Base-by-base conservation (phyloP, 495 filamentous ascomycete species). In the Emericellopsis terricola region DNA sequence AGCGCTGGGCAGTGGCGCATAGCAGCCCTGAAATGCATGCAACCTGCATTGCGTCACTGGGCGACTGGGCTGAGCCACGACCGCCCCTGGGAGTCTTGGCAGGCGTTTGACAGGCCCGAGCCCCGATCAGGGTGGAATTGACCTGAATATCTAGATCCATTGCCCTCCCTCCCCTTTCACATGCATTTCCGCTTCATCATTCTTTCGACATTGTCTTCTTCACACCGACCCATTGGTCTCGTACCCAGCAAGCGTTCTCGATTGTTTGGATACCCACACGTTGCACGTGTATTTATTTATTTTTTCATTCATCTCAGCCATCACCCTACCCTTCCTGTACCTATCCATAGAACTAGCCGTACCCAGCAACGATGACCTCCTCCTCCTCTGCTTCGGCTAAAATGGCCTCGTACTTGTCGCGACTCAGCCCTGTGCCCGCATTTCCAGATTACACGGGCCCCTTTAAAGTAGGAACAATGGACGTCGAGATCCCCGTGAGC, bases 401-500 rank as follows among this genome's bases (percentile, higher is more conserved):
- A 37, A 47, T 53, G 42, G 38, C 45, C 14, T 40, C 46, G 31
- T 49, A 54, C 26, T 42, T 69, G 19, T 55, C 55, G 5, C 46
- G 48, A 14, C 40, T 68, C 28, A 69, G 59, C 38, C 68, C 66
- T 0, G 50, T 78, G 10, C 78, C 77, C 3, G 42, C 56, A 2
- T 83, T 87, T 39, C 72, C 76, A 3, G 49, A 62, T 0, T 82
- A 81, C 45, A 66, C 73, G 0, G 81, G 81, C 0, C 76, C 75
- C 0, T 74, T 81, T 53, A 59, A 66, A 31, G 80, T 86, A 27
- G 81, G 81, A 37, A 73, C 76, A 3, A 53, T 74, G 30, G 81
- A 85, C 41, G 55, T 83, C 36, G 81, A 87, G 53, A 65, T 86
- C 19, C 73, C 80, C 28, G 60, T 71, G 15, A 46, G 63, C 3